These are phyloP conservation scores for Rhodotorula mucilaginosa DNA, from an alignment of 1,284 basidiomycete species.

Conservation along the genomic window DNA sequence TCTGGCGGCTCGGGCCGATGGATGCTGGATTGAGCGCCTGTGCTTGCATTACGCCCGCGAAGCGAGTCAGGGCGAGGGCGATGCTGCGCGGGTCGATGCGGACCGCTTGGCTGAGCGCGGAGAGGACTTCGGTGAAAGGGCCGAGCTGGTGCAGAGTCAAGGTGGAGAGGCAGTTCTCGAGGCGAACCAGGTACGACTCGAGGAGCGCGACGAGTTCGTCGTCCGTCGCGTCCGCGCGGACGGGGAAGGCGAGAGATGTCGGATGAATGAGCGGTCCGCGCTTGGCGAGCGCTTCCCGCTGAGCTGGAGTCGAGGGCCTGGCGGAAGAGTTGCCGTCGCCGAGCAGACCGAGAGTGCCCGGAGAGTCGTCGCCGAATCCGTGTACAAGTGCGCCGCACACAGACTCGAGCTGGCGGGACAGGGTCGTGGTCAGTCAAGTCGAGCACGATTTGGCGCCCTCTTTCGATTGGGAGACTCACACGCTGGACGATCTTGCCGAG, in stretches of 20 bases:
- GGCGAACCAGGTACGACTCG: conserved; percentile 60
- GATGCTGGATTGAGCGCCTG: neutral
- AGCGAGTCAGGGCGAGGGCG: conserved; percentile 33
- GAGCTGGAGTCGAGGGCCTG: conserved; percentile 35
- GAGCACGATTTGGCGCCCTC: neutral
- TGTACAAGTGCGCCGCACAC: conserved; percentile 30
- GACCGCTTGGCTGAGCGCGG: conserved; percentile 40
- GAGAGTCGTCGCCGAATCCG: conserved; percentile 9
- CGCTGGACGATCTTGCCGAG: conserved; percentile 37
- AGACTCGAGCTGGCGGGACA: conserved; percentile 20
- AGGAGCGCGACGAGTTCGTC: conserved; percentile 70
- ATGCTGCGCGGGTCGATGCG: conserved; percentile 37
- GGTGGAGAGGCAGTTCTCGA: conserved; percentile 73
- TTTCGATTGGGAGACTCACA: neutral
- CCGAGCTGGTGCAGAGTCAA: conserved; percentile 51
- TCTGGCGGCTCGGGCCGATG: neutral
- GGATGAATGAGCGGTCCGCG: conserved; percentile 52
- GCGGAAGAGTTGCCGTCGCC: neutral
- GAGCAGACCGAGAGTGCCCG: neutral
- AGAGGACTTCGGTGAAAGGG: conserved; percentile 45
- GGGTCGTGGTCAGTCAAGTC: neutral
- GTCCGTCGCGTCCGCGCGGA: conserved; percentile 71
- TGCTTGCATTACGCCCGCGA: conserved; percentile 18
- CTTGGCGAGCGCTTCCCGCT: conserved; percentile 53
- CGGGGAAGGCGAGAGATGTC: conserved; percentile 65